Percentiles rank a stretch among this genome's conserved stretches.
phyloP scores from a whole-genome alignment of 2,329 filamentous ascomycete species.

The Dactylellina haptotyla region DNA sequence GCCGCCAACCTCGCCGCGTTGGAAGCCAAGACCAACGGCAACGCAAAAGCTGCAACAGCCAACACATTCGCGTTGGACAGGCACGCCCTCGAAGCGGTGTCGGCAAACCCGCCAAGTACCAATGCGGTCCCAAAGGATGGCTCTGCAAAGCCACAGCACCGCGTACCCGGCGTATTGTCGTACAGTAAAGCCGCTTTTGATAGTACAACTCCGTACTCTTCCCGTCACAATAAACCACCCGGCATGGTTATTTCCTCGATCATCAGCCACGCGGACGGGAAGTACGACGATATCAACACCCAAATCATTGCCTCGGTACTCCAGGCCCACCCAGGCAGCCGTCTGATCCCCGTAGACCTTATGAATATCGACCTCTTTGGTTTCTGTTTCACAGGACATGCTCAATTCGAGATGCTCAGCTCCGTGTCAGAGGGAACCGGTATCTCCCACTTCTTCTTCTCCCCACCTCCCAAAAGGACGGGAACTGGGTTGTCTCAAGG shows the following conservation, averaged over 20 bases:
- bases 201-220: background rate
- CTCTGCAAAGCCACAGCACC: background rate
- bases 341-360: constrained; percentile 36
- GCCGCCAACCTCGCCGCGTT: constrained; percentile 49
- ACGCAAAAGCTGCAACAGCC: constrained; percentile 36
- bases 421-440: constrained; percentile 41
- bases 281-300: constrained; percentile 41
- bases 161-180: constrained; percentile 10
- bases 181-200: constrained; percentile 42
- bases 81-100: background rate
- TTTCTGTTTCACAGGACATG: constrained; percentile 46
- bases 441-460: constrained; percentile 37
- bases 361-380: constrained; percentile 30
- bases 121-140: background rate
- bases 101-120: background rate
- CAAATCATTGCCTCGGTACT: constrained; percentile 40
- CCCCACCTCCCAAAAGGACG: constrained; percentile 24
- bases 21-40: constrained; percentile 30
- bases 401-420: constrained; percentile 33
- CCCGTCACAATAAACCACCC: constrained; percentile 32
- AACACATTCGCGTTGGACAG: constrained; percentile 10
- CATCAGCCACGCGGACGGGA: constrained; percentile 28
- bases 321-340: constrained; percentile 24
- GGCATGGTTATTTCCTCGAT: constrained; percentile 35
- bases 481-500: constrained; percentile 10